Conservation (phyloP, 2,329 filamentous ascomycete genomes). For the Fusarium incarnatum region DNA sequence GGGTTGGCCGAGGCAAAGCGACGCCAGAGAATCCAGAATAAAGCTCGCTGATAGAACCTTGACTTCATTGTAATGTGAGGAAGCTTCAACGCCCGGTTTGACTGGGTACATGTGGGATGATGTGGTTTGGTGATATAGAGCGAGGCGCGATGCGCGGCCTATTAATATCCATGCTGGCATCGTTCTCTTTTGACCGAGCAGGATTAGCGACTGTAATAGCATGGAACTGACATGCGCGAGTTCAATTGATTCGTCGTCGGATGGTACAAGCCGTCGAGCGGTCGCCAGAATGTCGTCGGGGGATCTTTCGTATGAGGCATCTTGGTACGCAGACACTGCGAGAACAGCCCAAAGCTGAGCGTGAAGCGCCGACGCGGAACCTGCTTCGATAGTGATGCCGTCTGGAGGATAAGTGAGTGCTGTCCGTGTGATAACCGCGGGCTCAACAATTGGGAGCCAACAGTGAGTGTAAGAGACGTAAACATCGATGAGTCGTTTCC, state of each 20-base stretch:
- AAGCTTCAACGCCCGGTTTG: conserved; percentile 24
- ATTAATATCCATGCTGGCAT: conserved; percentile 72
- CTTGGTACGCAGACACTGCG: conserved; percentile 68
- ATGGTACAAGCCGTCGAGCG: conserved; percentile 62
- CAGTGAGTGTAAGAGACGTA: conserved; percentile 82
- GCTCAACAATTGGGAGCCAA: conserved; percentile 81
- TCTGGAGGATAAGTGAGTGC: conserved; percentile 57
- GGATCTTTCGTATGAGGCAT: conserved; percentile 45
- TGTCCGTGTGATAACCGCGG: conserved; percentile 67
- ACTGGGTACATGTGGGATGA: conserved; percentile 37
- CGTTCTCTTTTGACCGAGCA: conserved; percentile 68
- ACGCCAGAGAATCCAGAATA: conserved; percentile 70
- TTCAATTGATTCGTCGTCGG: conserved; percentile 61
- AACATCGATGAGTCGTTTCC: conserved; percentile 73
- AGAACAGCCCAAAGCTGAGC: conserved; percentile 71
- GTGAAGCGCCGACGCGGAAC: conserved; percentile 55
- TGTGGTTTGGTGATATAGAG: conserved; percentile 48
- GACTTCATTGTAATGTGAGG: conserved; percentile 27
- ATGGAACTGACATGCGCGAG: conserved; percentile 54
- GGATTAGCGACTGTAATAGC: conserved; percentile 70
- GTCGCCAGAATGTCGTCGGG: conserved; percentile 60
- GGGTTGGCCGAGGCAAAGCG: conserved; percentile 59
- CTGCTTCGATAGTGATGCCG: conserved; percentile 48
- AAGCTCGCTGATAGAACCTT: conserved; percentile 65
- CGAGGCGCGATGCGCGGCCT: conserved; percentile 68